Conservation (phyloP, 148 eudicot species). For the Salicornia ramosissima region DNA sequence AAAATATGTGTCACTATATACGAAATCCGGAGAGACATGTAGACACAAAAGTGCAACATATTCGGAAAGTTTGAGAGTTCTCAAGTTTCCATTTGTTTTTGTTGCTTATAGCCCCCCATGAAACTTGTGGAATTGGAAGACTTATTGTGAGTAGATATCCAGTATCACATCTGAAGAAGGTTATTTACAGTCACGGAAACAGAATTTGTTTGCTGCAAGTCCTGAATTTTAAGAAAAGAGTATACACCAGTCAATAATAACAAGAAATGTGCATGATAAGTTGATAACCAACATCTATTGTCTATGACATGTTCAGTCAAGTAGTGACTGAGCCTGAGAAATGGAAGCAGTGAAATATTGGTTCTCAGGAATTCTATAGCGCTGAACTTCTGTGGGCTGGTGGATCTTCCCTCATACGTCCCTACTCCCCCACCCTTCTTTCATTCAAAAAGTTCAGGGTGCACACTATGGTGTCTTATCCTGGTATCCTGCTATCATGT, state of each 20-base stretch:
- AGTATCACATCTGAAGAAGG: slow-evolving; percentile 84
- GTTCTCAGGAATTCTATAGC: too few relatives aligned
- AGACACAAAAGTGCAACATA: slow-evolving; percentile 14
- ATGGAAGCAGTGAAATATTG: not conserved
- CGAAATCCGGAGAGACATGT: slow-evolving; percentile 15
- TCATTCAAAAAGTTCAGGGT: too few relatives aligned
- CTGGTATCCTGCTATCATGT: too few relatives aligned
- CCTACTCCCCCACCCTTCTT: too few relatives aligned
- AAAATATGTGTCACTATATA: slow-evolving; percentile 25
- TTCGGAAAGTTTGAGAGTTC: not conserved
- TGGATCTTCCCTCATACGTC: too few relatives aligned
- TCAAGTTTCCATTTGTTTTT: slow-evolving; percentile 10
- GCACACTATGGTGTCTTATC: too few relatives aligned
- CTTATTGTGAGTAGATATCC: slow-evolving; percentile 16
- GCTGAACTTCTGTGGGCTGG: too few relatives aligned
- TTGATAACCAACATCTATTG: not conserved
- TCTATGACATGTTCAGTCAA: not conserved
- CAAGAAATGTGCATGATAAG: not conserved
- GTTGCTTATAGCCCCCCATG: not conserved
- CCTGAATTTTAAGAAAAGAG: slow-evolving; percentile 40
- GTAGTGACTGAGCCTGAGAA: not conserved
- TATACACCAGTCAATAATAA: slow-evolving; percentile 2
- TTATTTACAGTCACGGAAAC: slow-evolving; percentile 90
- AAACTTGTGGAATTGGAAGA: slow-evolving; percentile 6
- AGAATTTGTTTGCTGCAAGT: slow-evolving; percentile 84